phyloP scores from a whole-genome alignment of 495 filamentous ascomycete genomes.

The Penicillium canescens region DNA sequence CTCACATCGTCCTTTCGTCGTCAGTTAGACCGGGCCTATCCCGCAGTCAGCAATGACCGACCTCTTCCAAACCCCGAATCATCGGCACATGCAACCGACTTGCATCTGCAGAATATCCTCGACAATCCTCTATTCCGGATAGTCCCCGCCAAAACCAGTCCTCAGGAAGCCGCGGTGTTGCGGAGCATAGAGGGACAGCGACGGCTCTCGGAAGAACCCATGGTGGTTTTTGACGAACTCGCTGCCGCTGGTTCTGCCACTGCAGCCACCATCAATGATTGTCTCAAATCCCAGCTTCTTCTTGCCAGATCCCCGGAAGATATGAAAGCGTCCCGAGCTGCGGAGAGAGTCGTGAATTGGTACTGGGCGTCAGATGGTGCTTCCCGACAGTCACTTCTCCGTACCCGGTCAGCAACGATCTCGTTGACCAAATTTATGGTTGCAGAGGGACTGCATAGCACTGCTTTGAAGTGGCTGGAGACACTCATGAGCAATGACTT shows the following conservation, averaged over 20 bases:
- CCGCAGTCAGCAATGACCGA: slow-evolving; percentile 33
- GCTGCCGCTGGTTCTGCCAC: slow-evolving; percentile 40
- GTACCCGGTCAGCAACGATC: slow-evolving; percentile 13
- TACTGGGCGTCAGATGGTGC: slow-evolving; percentile 40
- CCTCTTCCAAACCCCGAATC: slow-evolving; percentile 41
- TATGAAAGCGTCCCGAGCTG: slow-evolving; percentile 36
- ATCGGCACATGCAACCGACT: slow-evolving; percentile 42
- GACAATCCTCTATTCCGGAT: slow-evolving; percentile 63
- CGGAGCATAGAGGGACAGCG: slow-evolving; percentile 13
- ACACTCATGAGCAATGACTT: slow-evolving; percentile 33
- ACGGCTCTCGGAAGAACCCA: slow-evolving; percentile 33
- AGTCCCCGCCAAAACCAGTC: slow-evolving; percentile 22
- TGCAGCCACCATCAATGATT: slow-evolving; percentile 14
- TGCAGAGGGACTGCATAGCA: slow-evolving; percentile 37
- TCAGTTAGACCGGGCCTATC: slow-evolving; percentile 69
- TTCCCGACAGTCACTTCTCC: slow-evolving; percentile 28
- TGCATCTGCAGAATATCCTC: slow-evolving; percentile 58
- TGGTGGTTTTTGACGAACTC: slow-evolving; percentile 42
- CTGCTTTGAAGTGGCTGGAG: slow-evolving; percentile 33
- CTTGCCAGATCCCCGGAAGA: slow-evolving; percentile 22
- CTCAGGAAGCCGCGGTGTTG: slow-evolving; percentile 11
- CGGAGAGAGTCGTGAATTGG: slow-evolving; percentile 38
- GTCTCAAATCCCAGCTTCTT: slow-evolving; percentile 37
- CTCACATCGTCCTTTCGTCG: slow-evolving; percentile 77
- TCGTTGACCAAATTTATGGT: slow-evolving; percentile 41